A percentile compares a stretch with the other conserved stretches of the same genome.
Evolutionary conservation across 768 basidiomycete genomes (phyloP).

Genomic region (Glaciozyma martinii): DNA sequence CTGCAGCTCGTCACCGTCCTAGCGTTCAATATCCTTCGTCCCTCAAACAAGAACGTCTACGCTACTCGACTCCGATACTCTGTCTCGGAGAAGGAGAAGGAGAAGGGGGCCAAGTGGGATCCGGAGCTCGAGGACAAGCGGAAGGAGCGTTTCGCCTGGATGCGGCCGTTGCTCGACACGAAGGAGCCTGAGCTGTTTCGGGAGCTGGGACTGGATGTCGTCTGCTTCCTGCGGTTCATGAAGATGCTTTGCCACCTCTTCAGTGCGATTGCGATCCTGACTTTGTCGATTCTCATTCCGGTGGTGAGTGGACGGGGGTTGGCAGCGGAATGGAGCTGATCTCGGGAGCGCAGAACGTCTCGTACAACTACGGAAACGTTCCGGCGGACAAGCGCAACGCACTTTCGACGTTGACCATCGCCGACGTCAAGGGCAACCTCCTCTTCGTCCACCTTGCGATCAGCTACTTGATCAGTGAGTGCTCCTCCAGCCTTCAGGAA

Average conservation of each 20-base stretch:
- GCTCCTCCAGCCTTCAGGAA: not conserved
- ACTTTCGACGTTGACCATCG: constrained; percentile 37
- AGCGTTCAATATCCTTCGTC: constrained; percentile 71
- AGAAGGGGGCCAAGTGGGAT: not conserved
- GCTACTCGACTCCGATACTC: constrained; percentile 51
- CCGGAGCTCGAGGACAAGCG: not conserved
- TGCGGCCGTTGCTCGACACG: constrained; percentile 22
- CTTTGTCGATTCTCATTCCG: not conserved
- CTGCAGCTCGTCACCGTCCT: constrained; percentile 38
- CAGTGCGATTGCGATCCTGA: constrained; percentile 45
- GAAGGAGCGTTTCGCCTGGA: constrained; percentile 1
- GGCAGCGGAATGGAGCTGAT: not conserved
- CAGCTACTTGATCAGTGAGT: not conserved
- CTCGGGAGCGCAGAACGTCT: constrained; percentile 46
- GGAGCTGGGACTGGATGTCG: constrained; percentile 84
- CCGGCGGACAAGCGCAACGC: constrained; percentile 42
- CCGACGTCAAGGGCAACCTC: constrained; percentile 24
- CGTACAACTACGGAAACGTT: constrained; percentile 69
- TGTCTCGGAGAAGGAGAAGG: constrained; percentile 56
- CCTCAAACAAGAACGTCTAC: constrained; percentile 68
- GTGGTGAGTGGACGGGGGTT: not conserved
- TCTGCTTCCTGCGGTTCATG: constrained; percentile 81
- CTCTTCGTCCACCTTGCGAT: not conserved
- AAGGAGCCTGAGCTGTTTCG: constrained; percentile 41
- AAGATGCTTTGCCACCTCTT: constrained; percentile 72